phyloP scores from a whole-genome alignment of 1,284 basidiomycete species.

The Melampsora occidentalis region DNA sequence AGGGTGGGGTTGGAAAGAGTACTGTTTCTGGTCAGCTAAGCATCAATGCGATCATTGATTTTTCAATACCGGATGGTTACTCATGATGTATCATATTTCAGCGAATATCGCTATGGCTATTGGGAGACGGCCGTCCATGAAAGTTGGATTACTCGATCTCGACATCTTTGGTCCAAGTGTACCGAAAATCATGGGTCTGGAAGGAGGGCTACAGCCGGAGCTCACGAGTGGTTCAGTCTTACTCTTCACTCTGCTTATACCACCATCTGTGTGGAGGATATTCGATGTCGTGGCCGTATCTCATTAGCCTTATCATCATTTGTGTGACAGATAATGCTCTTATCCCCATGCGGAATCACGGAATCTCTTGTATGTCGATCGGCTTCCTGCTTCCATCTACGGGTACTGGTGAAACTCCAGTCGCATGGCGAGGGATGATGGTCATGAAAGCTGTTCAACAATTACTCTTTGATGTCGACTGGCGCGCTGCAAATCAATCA shows the following conservation, averaged over 20 bases:
- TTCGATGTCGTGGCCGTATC: slow-evolving; percentile 60
- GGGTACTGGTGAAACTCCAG: slow-evolving; percentile 65
- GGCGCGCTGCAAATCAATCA: slow-evolving; percentile 57
- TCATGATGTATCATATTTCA: slow-evolving; percentile 51
- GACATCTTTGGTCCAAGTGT: slow-evolving; percentile 95
- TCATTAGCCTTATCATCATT: not conserved
- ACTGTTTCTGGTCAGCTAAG: slow-evolving; percentile 72
- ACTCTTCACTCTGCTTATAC: slow-evolving; percentile 45
- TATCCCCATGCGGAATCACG: slow-evolving; percentile 81
- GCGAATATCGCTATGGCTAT: slow-evolving; percentile 80
- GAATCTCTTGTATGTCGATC: slow-evolving; percentile 94
- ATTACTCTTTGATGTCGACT: slow-evolving; percentile 93
- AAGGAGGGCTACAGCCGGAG: slow-evolving; percentile 72
- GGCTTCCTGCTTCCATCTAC: slow-evolving; percentile 64
- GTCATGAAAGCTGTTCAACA: slow-evolving; percentile 98
- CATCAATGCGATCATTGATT: slow-evolving; percentile 18
- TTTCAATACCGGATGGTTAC: not conserved
- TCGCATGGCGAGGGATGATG: slow-evolving; percentile 97
- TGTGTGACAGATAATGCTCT: slow-evolving; percentile 60
- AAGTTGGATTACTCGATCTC: slow-evolving; percentile 82
- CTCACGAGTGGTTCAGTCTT: slow-evolving; percentile 59
- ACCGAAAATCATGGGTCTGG: slow-evolving; percentile 91
- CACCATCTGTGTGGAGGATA: not conserved
- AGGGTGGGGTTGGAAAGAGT: slow-evolving; percentile 96
- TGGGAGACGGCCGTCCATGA: slow-evolving; percentile 54